These are phyloP conservation scores for Aspergillus neoniger DNA, from an alignment of 2,329 filamentous ascomycete species.

Conservation along the genomic window DNA sequence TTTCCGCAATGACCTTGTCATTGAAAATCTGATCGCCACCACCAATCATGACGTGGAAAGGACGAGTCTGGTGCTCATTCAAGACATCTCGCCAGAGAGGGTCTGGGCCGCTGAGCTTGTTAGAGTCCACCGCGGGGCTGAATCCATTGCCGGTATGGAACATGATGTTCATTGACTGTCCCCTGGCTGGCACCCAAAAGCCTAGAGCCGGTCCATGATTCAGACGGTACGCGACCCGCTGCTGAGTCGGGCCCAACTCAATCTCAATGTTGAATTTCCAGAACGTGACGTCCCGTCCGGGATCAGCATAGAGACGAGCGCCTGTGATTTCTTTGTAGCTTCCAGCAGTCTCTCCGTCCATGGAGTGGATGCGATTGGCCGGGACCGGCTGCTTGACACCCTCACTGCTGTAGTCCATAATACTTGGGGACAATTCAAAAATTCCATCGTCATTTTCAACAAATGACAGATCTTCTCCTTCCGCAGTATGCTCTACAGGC, in stretches of 20 bases:
- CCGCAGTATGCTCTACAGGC: constrained; percentile 81
- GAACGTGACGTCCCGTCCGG: constrained; percentile 86
- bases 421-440: constrained; percentile 66
- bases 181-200: constrained; percentile 89
- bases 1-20: constrained; percentile 76
- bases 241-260: constrained; percentile 74
- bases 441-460: constrained; percentile 80
- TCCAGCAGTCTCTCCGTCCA: constrained; percentile 76
- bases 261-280: constrained; percentile 97
- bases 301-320: constrained; percentile 77
- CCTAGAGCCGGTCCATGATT: constrained; percentile 84
- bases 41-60: constrained; percentile 98
- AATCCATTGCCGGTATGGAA: constrained; percentile 98
- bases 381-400: constrained; percentile 46
- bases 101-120: constrained; percentile 86
- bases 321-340: constrained; percentile 83
- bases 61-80: constrained; percentile 84
- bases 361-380: constrained; percentile 47
- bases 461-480: constrained; percentile 74
- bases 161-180: constrained; percentile 96
- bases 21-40: constrained; percentile 98
- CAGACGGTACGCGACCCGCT: constrained; percentile 91
- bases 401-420: constrained; percentile 44
- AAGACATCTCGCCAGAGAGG: constrained; percentile 96
- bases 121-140: constrained; percentile 73